Evolutionary conservation across 495 filamentous ascomycete species (phyloP).

Genomic region (Aspergillus olivimuriae): DNA sequence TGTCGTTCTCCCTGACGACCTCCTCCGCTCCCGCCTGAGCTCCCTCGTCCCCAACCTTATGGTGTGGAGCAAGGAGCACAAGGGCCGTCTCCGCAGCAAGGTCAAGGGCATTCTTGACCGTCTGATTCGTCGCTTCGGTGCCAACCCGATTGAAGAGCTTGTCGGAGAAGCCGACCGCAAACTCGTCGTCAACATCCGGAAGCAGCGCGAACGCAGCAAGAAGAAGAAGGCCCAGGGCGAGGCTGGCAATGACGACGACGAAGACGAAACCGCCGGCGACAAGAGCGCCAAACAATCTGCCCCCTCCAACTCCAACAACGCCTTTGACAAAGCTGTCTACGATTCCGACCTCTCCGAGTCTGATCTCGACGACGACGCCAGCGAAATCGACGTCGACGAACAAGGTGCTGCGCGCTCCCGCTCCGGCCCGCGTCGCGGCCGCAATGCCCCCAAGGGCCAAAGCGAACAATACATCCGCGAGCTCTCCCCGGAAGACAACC

Average conservation of each 20-base stretch:
- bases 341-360: constrained; percentile 76
- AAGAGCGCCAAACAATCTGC: constrained; percentile 15
- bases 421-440: constrained; percentile 25
- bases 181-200: constrained; percentile 86
- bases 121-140: constrained; percentile 84
- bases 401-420: constrained; percentile 32
- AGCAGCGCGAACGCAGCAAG: constrained; percentile 83
- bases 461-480: constrained; percentile 81
- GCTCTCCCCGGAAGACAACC: constrained; percentile 72
- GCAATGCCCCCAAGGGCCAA: constrained; percentile 44
- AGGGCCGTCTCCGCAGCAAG: constrained; percentile 89
- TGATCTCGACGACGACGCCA: constrained; percentile 44
- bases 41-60: constrained; percentile 81
- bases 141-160: constrained; percentile 63
- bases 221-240: constrained; percentile 67
- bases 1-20: constrained; percentile 68
- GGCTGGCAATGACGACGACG: constrained; percentile 44
- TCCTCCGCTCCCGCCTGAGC: constrained; percentile 66
- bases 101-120: constrained; percentile 96
- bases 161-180: constrained; percentile 78
- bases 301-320: constrained; percentile 47
- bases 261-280: constrained; percentile 28
- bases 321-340: constrained; percentile 92
- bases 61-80: constrained; percentile 96
- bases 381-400: constrained; percentile 51